Evolutionary conservation across 192 early-diverging fungal genomes (phyloP).

Genomic region (Umbelopsis isabellina): DNA sequence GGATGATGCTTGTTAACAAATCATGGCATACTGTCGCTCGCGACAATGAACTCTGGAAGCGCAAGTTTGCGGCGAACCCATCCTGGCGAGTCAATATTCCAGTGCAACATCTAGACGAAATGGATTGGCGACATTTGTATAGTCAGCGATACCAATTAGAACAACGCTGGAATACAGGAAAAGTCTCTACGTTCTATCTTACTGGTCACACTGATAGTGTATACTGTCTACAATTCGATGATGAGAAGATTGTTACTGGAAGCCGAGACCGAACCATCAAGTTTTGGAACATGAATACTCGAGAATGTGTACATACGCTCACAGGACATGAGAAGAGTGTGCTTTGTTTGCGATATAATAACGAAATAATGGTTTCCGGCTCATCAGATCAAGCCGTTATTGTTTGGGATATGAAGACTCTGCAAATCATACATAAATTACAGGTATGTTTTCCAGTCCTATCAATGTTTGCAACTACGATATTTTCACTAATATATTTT

Average conservation of each 20-base stretch:
- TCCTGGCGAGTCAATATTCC: conserved; percentile 52
- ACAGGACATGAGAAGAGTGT: conserved; percentile 74
- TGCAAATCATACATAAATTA: conserved; percentile 53
- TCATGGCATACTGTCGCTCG: conserved; percentile 67
- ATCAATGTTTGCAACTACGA: background rate
- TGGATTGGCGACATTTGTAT: conserved; percentile 79
- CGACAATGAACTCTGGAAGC: conserved; percentile 79
- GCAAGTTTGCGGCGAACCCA: conserved; percentile 57
- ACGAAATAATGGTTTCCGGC: conserved; percentile 77
- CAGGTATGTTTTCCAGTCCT: conserved; percentile 15
- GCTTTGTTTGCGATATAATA: conserved; percentile 88
- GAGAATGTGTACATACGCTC: conserved; percentile 63
- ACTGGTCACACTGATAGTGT: conserved; percentile 86
- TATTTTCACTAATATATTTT: background rate
- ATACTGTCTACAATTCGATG: conserved; percentile 92
- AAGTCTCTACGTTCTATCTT: conserved; percentile 57
- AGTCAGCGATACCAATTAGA: conserved; percentile 70
- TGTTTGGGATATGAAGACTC: conserved; percentile 78
- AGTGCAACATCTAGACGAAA: conserved; percentile 4
- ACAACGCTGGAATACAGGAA: conserved; percentile 57
- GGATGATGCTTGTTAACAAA: conserved; percentile 63
- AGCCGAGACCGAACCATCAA: conserved; percentile 80
- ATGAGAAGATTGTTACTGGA: conserved; percentile 77
- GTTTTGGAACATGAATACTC: conserved; percentile 80
- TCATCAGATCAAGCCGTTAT: conserved; percentile 88